These are phyloP conservation scores for Urtica urens DNA, from an alignment of 306 rosid genomes.

Conservation along the genomic window DNA sequence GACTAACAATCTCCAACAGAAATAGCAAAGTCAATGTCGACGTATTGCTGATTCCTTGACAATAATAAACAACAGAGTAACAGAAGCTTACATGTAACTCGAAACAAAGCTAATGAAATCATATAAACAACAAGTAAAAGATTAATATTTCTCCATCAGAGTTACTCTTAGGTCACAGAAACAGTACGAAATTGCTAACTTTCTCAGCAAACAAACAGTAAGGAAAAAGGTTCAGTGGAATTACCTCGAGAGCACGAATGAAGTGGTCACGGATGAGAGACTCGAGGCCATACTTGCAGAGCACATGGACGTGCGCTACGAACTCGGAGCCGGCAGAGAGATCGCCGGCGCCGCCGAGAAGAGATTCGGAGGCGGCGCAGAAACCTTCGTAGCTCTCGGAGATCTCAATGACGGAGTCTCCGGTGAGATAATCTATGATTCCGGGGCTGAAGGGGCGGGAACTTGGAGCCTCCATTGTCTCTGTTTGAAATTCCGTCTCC, in stretches of 20 bases:
- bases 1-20: no score
- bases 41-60: no score
- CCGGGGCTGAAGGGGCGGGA: constrained; percentile 29
- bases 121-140: no score
- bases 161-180: not conserved
- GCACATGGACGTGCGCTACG: constrained; percentile 41
- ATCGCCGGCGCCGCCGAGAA: constrained; percentile 43
- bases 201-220: not conserved
- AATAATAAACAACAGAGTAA: no score
- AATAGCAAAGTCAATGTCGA: no score
- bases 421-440: constrained; percentile 37
- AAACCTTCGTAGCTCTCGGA: constrained; percentile 40
- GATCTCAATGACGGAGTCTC: constrained; percentile 32
- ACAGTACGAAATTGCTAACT: not conserved
- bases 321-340: constrained; percentile 50
- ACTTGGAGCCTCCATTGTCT: constrained; percentile 27
- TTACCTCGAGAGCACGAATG: constrained; percentile 58
- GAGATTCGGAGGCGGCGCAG: constrained; percentile 42
- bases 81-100: no score
- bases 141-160: not conserved
- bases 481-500: not conserved
- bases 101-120: no score
- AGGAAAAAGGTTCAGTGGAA: not conserved
- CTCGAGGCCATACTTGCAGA: constrained; percentile 49
- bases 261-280: constrained; percentile 73